Evolutionary conservation across 129 eudicot genomes (phyloP).

Genomic region (Helichrysum umbraculigerum): DNA sequence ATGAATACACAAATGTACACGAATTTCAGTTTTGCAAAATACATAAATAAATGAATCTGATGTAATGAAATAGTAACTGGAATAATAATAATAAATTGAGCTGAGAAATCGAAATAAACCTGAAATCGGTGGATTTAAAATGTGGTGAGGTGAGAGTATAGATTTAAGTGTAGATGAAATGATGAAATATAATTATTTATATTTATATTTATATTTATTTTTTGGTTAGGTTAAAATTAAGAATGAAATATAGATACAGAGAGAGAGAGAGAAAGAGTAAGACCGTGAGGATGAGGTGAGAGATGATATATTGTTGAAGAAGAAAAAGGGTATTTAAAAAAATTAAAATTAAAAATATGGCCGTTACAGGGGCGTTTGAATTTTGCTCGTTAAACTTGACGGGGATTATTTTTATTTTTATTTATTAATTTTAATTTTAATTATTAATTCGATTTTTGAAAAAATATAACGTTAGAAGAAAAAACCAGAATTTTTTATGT

Average conservation of each 20-base stretch:
- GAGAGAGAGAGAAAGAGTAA: not conserved
- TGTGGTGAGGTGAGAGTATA: not conserved
- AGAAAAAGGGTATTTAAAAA: not conserved
- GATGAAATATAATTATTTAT: not conserved
- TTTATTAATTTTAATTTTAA: not conserved
- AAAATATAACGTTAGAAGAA: not conserved
- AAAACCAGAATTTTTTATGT: not conserved
- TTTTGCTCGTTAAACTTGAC: not conserved
- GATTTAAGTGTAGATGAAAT: not conserved
- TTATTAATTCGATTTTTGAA: not conserved
- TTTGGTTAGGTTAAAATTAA: not conserved
- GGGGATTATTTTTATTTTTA: not conserved
- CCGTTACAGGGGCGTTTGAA: constrained; percentile 13
- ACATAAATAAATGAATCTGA: not conserved
- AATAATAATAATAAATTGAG: not conserved
- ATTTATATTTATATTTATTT: not conserved
- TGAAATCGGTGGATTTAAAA: not conserved
- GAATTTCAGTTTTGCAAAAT: not conserved
- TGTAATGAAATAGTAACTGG: not conserved
- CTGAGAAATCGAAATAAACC: not conserved
- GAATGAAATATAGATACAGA: not conserved
- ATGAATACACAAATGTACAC: not conserved
- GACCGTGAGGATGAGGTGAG: not conserved
- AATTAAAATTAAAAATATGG: not conserved
- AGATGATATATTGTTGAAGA: not conserved